These are phyloP conservation scores for Pseudevernia furfuracea DNA, from an alignment of 495 filamentous ascomycete species.

Conservation along the genomic window DNA sequence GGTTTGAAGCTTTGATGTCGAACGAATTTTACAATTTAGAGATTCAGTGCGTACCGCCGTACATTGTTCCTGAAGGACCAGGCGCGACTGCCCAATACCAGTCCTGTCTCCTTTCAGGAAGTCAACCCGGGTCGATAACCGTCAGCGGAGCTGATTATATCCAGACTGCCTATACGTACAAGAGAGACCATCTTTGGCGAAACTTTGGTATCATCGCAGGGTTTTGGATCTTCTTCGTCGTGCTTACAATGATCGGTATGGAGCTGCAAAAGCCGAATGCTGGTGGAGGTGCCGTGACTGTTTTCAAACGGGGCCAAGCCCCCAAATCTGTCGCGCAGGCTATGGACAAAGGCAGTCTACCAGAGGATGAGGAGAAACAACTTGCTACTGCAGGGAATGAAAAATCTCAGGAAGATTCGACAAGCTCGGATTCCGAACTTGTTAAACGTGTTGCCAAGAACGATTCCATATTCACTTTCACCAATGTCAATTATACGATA, in stretches of 20 bases:
- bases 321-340: slow-evolving; percentile 46
- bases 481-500: slow-evolving; percentile 69
- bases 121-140: slow-evolving; percentile 39
- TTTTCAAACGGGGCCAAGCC: slow-evolving; percentile 57
- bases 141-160: slow-evolving; percentile 52
- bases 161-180: slow-evolving; percentile 45
- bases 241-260: slow-evolving; percentile 54
- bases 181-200: slow-evolving; percentile 51
- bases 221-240: slow-evolving; percentile 48
- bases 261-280: slow-evolving; percentile 64
- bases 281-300: slow-evolving; percentile 61
- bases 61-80: slow-evolving; percentile 55
- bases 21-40: slow-evolving; percentile 49
- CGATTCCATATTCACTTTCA: slow-evolving; percentile 67
- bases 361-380: slow-evolving; percentile 43
- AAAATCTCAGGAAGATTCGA: slow-evolving; percentile 28
- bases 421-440: slow-evolving; percentile 23
- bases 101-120: slow-evolving; percentile 55
- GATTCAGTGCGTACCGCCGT: slow-evolving; percentile 45
- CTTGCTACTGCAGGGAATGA: slow-evolving; percentile 21
- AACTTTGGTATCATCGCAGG: slow-evolving; percentile 55
- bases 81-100: slow-evolving; percentile 48
- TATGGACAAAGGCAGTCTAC: slow-evolving; percentile 33
- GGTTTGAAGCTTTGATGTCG: slow-evolving; percentile 59
- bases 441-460: slow-evolving; percentile 47